These are phyloP conservation scores for Amanita phalloides DNA, from an alignment of 768 basidiomycete species.

Conservation along the genomic window DNA sequence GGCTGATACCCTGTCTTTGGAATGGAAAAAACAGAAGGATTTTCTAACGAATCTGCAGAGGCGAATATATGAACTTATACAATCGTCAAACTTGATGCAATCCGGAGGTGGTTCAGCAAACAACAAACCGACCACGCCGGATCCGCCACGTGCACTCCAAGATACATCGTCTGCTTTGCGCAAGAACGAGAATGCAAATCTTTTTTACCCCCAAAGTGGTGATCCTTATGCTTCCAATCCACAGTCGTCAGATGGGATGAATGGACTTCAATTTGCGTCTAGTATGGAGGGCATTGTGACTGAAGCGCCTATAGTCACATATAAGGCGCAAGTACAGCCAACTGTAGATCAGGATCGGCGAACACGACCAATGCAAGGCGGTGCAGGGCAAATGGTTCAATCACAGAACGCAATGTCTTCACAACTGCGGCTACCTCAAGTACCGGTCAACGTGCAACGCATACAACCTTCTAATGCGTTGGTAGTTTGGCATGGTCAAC, in stretches of 20 bases:
- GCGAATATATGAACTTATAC: neutral
- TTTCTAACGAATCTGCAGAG: constrained; percentile 5
- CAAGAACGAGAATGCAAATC: neutral
- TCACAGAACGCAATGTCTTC: neutral
- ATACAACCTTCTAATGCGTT: constrained; percentile 8
- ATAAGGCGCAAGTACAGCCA: constrained; percentile 37
- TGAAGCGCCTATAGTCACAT: neutral
- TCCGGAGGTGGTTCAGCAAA: neutral
- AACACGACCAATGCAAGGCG: constrained; percentile 6
- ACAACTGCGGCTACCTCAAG: constrained; percentile 6
- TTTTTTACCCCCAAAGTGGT: neutral
- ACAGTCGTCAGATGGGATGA: neutral
- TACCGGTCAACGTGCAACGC: constrained; percentile 9
- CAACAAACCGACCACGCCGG: neutral
- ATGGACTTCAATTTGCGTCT: neutral
- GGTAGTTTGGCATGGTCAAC: constrained; percentile 35
- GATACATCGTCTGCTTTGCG: neutral
- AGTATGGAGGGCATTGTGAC: neutral
- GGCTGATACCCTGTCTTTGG: constrained; percentile 8
- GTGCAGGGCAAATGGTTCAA: neutral
- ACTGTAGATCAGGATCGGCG: constrained; percentile 33
- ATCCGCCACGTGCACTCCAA: neutral
- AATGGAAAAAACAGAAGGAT: constrained; percentile 9
- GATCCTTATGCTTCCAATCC: constrained; percentile 3
- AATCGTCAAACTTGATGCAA: neutral